Conservation (phyloP, 1,284 basidiomycete species). For the Violaceomyces palustris region DNA sequence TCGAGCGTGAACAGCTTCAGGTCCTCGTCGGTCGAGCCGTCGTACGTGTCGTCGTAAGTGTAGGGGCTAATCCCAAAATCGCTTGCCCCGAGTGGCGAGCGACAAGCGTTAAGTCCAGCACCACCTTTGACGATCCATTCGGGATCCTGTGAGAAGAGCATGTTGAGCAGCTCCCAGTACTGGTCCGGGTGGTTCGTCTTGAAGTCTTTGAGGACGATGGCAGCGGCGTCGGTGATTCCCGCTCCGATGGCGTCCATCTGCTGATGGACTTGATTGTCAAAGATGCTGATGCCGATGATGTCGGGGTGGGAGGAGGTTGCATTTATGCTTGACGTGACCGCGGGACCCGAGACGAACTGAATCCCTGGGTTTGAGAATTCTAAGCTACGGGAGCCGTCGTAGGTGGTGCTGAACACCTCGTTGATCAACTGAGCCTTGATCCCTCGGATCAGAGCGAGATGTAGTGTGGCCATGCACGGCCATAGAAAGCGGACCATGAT, state of each 20-base stretch:
- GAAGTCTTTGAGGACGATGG: slow-evolving; percentile 33
- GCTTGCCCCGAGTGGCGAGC: slow-evolving; percentile 32
- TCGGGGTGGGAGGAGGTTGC: no score
- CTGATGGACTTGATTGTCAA: slow-evolving; percentile 19
- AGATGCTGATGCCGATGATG: slow-evolving; percentile 11
- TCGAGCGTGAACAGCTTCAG: slow-evolving; percentile 30
- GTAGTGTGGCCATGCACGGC: neutral
- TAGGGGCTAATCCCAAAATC: slow-evolving; percentile 30
- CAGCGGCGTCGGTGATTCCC: slow-evolving; percentile 31
- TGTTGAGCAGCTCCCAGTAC: slow-evolving; percentile 31
- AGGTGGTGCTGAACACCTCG: slow-evolving; percentile 22
- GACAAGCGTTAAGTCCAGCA: slow-evolving; percentile 18
- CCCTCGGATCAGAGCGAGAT: neutral
- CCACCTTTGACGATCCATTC: slow-evolving; percentile 22
- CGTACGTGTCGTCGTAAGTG: slow-evolving; percentile 36
- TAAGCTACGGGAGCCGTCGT: slow-evolving; percentile 12
- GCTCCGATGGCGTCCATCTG: slow-evolving; percentile 22
- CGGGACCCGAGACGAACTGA: slow-evolving; percentile 6
- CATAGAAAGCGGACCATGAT: neutral
- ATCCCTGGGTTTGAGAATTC: slow-evolving; percentile 17
- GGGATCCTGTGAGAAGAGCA: slow-evolving; percentile 22
- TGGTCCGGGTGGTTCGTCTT: slow-evolving; percentile 19
- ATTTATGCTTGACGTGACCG: slow-evolving; percentile 10
- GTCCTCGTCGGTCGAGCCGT: slow-evolving; percentile 18
- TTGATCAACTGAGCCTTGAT: slow-evolving; percentile 11